These are phyloP conservation scores for Myrica gale DNA, from an alignment of 306 rosid species.

Conservation along the genomic window DNA sequence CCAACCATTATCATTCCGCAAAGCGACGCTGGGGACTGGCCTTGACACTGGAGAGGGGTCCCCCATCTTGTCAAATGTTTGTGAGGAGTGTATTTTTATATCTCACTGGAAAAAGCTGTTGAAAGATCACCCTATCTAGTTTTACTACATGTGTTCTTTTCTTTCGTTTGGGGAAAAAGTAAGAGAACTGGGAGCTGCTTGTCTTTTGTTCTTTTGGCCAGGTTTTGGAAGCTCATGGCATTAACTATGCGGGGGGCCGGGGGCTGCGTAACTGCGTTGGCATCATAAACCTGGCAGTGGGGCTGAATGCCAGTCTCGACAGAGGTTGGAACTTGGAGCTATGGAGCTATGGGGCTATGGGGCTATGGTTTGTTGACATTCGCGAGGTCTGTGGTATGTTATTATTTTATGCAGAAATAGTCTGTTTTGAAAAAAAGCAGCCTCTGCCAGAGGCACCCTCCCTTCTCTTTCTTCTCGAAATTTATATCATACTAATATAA, in stretches of 20 bases:
- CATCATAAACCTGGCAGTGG: constrained; percentile 23
- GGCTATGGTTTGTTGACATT: constrained; percentile 34
- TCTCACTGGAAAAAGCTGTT: neutral
- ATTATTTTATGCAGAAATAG: neutral
- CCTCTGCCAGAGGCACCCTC: neutral
- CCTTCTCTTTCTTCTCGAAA: neutral
- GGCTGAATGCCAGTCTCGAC: constrained; percentile 31
- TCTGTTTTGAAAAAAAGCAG: neutral
- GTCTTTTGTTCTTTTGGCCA: constrained; percentile 4
- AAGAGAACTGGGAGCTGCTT: constrained; percentile 8
- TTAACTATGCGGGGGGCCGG: constrained; percentile 28
- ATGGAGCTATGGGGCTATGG: constrained; percentile 9
- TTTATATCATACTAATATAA: neutral
- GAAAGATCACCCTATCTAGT: neutral
- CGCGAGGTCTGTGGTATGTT: constrained; percentile 17
- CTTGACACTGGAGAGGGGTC: constrained; percentile 2
- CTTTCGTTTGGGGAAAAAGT: neutral
- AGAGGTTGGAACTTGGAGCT: constrained; percentile 73
- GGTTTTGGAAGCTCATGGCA: constrained; percentile 16
- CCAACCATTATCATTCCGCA: constrained; percentile 8
- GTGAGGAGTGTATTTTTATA: neutral
- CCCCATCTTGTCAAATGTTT: neutral
- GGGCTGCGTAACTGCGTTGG: no score
- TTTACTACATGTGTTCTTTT: neutral
- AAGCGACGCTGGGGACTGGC: neutral